A percentile compares a stretch with the other conserved stretches of the same genome.
Evolutionary conservation across 208 protist species (phyloP).

Genomic region (Leishmania lainsoni): DNA sequence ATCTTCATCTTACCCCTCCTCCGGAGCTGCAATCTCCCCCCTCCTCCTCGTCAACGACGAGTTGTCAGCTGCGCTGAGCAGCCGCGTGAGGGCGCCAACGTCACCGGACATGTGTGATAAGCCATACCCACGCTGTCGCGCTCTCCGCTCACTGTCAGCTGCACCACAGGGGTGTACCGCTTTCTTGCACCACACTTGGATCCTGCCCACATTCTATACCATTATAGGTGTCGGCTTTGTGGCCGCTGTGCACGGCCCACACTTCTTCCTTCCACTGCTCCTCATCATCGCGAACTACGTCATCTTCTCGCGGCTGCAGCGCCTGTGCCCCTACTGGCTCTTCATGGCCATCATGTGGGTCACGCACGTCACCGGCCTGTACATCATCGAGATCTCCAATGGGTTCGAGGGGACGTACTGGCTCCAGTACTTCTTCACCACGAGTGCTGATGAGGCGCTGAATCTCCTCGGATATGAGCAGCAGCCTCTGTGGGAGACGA

Average conservation of each 20-base stretch:
- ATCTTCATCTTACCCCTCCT: too few relatives aligned
- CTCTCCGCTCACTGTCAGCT: too few relatives aligned
- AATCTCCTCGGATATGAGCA: constrained; percentile 4
- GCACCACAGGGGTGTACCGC: too few relatives aligned
- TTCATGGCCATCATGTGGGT: constrained; percentile 62
- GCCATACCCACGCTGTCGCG: too few relatives aligned
- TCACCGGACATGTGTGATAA: too few relatives aligned
- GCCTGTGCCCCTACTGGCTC: constrained; percentile 42
- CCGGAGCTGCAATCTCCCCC: too few relatives aligned
- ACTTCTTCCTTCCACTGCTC: constrained; percentile 34
- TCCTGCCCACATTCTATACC: constrained; percentile 26
- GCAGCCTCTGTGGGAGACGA: constrained; percentile 9
- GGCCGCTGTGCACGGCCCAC: constrained; percentile 34
- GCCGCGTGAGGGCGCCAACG: too few relatives aligned
- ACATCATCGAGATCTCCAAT: constrained; percentile 28
- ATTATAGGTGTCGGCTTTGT: constrained; percentile 27
- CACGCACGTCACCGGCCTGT: constrained; percentile 44
- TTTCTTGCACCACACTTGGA: neutral
- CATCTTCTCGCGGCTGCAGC: constrained; percentile 41
- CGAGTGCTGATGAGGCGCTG: neutral
- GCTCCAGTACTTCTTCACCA: constrained; percentile 21
- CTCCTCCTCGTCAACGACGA: too few relatives aligned
- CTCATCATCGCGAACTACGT: constrained; percentile 42
- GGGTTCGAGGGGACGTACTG: constrained; percentile 36
- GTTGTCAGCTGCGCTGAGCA: too few relatives aligned